Evolutionary conservation across 179 eudicot species (phyloP), one percentile per base, ranked within the genome.

Genomic region (Spinacia oleracea): DNA sequence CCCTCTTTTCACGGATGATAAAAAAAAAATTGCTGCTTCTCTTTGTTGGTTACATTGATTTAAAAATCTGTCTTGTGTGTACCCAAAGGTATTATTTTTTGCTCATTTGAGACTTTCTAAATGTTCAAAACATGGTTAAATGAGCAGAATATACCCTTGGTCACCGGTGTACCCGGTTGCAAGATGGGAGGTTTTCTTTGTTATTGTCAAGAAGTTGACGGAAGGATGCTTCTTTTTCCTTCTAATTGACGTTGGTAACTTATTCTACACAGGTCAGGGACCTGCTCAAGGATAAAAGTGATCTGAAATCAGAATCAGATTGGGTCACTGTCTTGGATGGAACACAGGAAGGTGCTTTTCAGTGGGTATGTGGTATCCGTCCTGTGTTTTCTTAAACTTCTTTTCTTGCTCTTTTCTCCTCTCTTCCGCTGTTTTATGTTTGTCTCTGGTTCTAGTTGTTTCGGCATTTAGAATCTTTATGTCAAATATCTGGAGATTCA

Each of bases 291-390:
- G 87, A 84, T 71, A 89, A 78, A 80, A 88, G 98, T 86, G 76
- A 83, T 60, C 81, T 96, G 70, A 89, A 90, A 72, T 92, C 91
- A 9, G 82, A 88, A 62, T 86, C 88, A 53, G 89, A 84, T 68
- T 89, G 93, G 89, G 96, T 94, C 72, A 86, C 92, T 56, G 99
- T 96, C 76, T 78, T 96, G 85, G 99, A 94, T 85, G 98, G 99
- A 76, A 88, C 85, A 51, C 96, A 96, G 87, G 99, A 96, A 90
- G 99, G 98, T 80, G 94, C 97, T 82, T 94, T 85, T 82, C 92
- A 90, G 80, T 94, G 97, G 97, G 98, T 94, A 93, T 82, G 98
- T 71, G 75, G 21, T 62, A 27, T 48, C 65, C 65, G 35, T 67
- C 43, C 38, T 77, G 35, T 72, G 34, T 55, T 73, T 35, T 31